Evolutionary conservation across 805 yeast genomes (phyloP).

Genomic region (Zygosaccharomyces lentus): DNA sequence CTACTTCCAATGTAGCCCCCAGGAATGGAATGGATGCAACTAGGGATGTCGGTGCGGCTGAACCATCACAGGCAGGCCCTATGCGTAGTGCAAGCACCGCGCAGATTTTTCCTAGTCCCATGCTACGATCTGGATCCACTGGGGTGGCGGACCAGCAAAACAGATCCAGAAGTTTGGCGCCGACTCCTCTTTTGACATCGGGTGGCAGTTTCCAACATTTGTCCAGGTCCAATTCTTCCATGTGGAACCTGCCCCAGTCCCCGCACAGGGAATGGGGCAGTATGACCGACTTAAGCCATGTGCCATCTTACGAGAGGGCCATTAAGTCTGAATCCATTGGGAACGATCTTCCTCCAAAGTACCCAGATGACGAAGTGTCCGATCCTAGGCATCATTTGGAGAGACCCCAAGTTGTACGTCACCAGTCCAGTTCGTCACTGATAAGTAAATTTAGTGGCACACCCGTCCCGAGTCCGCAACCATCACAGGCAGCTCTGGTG

Average conservation of each 20-base stretch:
- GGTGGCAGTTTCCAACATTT: constrained; percentile 2
- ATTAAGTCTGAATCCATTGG: constrained; percentile 49
- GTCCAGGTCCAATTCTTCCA: constrained; percentile 3
- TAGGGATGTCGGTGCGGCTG: background rate
- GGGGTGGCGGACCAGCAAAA: background rate
- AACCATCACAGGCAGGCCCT: background rate
- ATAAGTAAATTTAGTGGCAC: constrained; percentile 16
- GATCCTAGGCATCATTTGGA: constrained; percentile 16
- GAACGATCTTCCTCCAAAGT: constrained; percentile 66
- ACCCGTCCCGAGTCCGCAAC: constrained; percentile 6
- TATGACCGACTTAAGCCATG: constrained; percentile 48
- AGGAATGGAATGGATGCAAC: background rate
- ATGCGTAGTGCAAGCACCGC: background rate
- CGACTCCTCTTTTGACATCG: constrained; percentile 1
- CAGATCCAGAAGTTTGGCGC: background rate
- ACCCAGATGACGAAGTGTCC: constrained; percentile 29
- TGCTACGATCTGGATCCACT: constrained; percentile 3
- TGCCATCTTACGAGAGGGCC: constrained; percentile 84
- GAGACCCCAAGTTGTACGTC: constrained; percentile 29
- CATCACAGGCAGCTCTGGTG: constrained; percentile 18
- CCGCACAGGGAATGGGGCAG: constrained; percentile 39
- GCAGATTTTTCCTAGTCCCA: background rate
- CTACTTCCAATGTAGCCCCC: constrained; percentile 2
- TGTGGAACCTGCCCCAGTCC: constrained; percentile 39
- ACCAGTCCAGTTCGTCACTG: constrained; percentile 23